These are phyloP conservation scores for Mallotus nudiflorus DNA, from an alignment of 345 rosid genomes.

Conservation along the genomic window DNA sequence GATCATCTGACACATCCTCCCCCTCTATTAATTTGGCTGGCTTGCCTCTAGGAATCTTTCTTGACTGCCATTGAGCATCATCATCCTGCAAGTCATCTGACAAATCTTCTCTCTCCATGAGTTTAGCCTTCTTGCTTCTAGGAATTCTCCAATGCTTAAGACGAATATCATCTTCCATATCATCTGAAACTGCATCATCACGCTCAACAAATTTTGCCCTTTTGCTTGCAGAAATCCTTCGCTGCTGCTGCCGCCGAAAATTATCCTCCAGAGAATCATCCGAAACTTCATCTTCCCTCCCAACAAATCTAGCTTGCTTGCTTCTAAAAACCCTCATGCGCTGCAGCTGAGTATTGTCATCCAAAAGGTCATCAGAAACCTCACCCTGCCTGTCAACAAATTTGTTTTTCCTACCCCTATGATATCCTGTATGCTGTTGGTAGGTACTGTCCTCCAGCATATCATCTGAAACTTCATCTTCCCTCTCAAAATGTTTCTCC, in stretches of 20 bases:
- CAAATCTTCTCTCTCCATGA: slow-evolving; percentile 29
- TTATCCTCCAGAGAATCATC: slow-evolving; percentile 43
- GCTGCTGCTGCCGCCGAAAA: slow-evolving; percentile 6
- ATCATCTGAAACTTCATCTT: slow-evolving; percentile 31
- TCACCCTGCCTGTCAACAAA: slow-evolving; percentile 43
- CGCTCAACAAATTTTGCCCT: slow-evolving; percentile 25
- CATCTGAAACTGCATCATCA: slow-evolving; percentile 28
- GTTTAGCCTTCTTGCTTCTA: slow-evolving; percentile 28
- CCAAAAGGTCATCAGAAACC: slow-evolving; percentile 52
- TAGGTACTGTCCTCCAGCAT: slow-evolving; percentile 38
- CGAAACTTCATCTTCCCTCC: slow-evolving; percentile 36
- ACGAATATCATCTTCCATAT: slow-evolving; percentile 28
- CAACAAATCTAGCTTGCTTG: slow-evolving; percentile 32
- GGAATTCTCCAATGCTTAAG: slow-evolving; percentile 24
- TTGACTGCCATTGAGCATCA: slow-evolving; percentile 17
- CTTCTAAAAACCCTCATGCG: slow-evolving; percentile 28
- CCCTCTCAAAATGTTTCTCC: slow-evolving; percentile 18
- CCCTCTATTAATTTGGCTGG: slow-evolving; percentile 21
- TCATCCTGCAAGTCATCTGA: slow-evolving; percentile 29
- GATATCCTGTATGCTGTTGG: slow-evolving; percentile 29
- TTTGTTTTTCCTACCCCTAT: slow-evolving; percentile 27
- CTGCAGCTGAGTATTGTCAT: slow-evolving; percentile 29
- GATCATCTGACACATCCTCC: slow-evolving; percentile 33
- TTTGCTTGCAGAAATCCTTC: slow-evolving; percentile 29
- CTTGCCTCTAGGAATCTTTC: slow-evolving; percentile 33